phyloP scores from a whole-genome alignment of 202 grass and related monocot genomes.

The Schoenoplectus tabernaemontani region DNA sequence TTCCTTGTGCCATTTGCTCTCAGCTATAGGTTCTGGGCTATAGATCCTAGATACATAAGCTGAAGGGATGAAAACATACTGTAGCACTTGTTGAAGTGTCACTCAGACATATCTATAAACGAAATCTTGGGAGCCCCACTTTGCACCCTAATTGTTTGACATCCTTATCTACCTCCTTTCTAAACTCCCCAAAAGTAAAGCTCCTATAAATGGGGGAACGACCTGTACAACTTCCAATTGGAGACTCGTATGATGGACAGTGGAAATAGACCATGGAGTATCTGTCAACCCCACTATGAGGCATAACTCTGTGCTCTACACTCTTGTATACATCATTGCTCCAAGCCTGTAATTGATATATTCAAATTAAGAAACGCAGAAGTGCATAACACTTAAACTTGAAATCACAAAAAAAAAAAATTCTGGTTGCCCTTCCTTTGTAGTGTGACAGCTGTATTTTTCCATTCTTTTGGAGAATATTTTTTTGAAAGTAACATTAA shows the following conservation, averaged over 20 bases:
- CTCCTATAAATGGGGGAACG: conserved; percentile 39
- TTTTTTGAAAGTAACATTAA: neutral
- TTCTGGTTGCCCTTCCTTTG: neutral
- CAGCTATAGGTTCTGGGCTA: neutral
- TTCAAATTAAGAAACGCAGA: neutral
- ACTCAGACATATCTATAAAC: conserved; percentile 18
- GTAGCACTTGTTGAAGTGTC: neutral
- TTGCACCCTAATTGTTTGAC: conserved; percentile 59
- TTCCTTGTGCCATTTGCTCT: neutral
- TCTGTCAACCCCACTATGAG: conserved; percentile 50
- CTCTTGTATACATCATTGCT: conserved; percentile 91
- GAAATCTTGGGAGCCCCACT: conserved; percentile 62
- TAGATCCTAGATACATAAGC: neutral
- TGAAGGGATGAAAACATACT: neutral
- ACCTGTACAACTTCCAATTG: conserved; percentile 46
- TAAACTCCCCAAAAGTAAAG: conserved; percentile 89
- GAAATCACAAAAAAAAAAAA: neutral
- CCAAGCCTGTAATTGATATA: conserved; percentile 60
- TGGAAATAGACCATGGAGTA: conserved; percentile 77
- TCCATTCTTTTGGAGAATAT: neutral
- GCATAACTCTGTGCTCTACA: conserved; percentile 69
- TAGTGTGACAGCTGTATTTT: neutral
- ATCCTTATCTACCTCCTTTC: conserved; percentile 57
- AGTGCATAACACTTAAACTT: neutral
- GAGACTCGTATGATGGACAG: conserved; percentile 59